Conservation (phyloP, 176 grass and related monocot species). For the Pontederia crassipes region DNA sequence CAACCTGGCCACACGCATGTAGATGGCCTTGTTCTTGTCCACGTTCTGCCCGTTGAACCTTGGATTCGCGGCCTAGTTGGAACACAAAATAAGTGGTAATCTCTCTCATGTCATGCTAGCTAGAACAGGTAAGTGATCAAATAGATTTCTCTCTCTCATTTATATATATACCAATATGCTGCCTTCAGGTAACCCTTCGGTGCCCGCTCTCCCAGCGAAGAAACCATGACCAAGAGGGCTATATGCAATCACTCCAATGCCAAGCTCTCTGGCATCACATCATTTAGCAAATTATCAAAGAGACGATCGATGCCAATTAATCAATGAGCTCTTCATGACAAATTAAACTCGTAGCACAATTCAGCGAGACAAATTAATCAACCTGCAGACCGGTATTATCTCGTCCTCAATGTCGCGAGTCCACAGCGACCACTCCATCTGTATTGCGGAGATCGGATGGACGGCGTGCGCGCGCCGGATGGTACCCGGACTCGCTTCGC, state of each 20-base stretch:
- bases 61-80: constrained; percentile 4
- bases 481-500: constrained; percentile 54
- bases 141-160: too few species aligned
- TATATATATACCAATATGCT: constrained; percentile 35
- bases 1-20: neutral
- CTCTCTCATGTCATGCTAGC: too few species aligned
- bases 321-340: too few species aligned
- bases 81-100: too few species aligned
- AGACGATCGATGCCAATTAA: too few species aligned
- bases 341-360: neutral
- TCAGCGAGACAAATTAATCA: neutral
- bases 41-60: constrained; percentile 15
- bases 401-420: constrained; percentile 71
- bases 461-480: constrained; percentile 60
- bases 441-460: constrained; percentile 61
- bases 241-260: constrained; percentile 68
- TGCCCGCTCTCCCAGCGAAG: constrained; percentile 59
- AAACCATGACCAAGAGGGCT: constrained; percentile 71
- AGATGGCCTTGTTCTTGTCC: constrained; percentile 17
- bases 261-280: constrained; percentile 50
- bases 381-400: constrained; percentile 85
- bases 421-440: constrained; percentile 79
- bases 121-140: too few species aligned
- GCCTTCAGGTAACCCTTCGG: constrained; percentile 37
- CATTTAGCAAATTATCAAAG: too few species aligned